Evolutionary conservation across 768 basidiomycete genomes (phyloP).

Genomic region (Boletus rubropictus): DNA sequence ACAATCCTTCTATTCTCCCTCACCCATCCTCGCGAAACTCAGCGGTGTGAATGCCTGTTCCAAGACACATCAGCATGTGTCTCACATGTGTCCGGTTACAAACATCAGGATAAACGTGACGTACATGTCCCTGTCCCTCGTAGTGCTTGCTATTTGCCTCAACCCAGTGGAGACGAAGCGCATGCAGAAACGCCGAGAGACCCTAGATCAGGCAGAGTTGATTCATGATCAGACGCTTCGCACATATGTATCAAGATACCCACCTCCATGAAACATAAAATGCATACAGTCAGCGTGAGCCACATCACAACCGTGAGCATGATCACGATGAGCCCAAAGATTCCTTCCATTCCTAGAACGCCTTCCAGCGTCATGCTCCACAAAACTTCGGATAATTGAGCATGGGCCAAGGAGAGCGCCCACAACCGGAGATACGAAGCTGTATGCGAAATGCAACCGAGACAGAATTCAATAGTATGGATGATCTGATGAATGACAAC

Average conservation of each 20-base stretch:
- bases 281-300: constrained; percentile 69
- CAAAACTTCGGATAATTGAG: constrained; percentile 91
- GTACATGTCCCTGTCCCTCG: constrained; percentile 82
- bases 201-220: constrained; percentile 46
- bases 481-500: constrained; percentile 96
- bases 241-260: constrained; percentile 27
- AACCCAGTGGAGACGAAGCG: constrained; percentile 95
- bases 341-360: constrained; percentile 54
- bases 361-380: constrained; percentile 81
- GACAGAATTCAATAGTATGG: constrained; percentile 98
- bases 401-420: constrained; percentile 97
- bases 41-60: constrained; percentile 44
- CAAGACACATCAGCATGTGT: constrained; percentile 24
- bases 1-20: constrained; percentile 25
- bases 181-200: constrained; percentile 92
- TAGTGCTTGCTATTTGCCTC: constrained; percentile 97
- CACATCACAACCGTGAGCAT: constrained; percentile 58
- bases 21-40: constrained; percentile 41
- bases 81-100: constrained; percentile 19
- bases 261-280: constrained; percentile 96
- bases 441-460: constrained; percentile 98
- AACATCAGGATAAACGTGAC: constrained; percentile 31
- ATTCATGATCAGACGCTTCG: constrained; percentile 5
- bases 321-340: constrained; percentile 55
- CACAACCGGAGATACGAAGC: constrained; percentile 90